Base-by-base conservation (phyloP, 805 yeast genomes). In the Debaryomyces maramus region DNA sequence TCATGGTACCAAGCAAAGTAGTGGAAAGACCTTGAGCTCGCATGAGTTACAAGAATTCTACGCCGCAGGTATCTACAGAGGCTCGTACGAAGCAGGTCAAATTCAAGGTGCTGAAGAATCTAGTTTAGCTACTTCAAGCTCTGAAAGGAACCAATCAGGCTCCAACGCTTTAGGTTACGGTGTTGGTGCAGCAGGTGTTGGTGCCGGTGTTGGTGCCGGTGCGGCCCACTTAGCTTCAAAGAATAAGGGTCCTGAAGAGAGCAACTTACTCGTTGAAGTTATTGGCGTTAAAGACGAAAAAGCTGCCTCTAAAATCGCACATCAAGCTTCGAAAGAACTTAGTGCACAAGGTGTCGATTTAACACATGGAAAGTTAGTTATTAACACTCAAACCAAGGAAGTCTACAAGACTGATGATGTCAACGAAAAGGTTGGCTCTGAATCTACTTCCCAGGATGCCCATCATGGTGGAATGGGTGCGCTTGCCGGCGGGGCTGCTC, bases 301-400 rank as follows among this genome's bases (percentile, higher is more conserved):
- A 15, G 43, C 47, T 17, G 69, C 70, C 4, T 56, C 61, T 14
- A 53, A 46, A 31, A 47, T 63, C 26, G 70, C 71, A 11, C 58
- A 57, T 28, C 50, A 54, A 32, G 62, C 70, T 11, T 52, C 67
- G 8, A 52, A 53, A 30, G 61, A 57, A 32, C 52, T 65, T 34
- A 45, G 55, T 29, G 51, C 50, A 6, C 53, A 59, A 43, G 69
- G 69, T 15, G 62, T 58, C 22, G 68, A 63, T 38, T 55, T 64
- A 38, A 30, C 54, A 8, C 49, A 57, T n/a, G 66, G 67, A 11
- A 65, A 61, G 47, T 46, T 64, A 28, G 63, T 62, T 8, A 52
- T 65, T 34, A 58, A 64, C 34, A 60, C 70, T 35, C 53, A 57
- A 22, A 63, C 63, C 13, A 60, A 58, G 38, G 65, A 63, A 38